Evolutionary conservation across 257 asterid species (phyloP).

Genomic region (Solanum acaule): DNA sequence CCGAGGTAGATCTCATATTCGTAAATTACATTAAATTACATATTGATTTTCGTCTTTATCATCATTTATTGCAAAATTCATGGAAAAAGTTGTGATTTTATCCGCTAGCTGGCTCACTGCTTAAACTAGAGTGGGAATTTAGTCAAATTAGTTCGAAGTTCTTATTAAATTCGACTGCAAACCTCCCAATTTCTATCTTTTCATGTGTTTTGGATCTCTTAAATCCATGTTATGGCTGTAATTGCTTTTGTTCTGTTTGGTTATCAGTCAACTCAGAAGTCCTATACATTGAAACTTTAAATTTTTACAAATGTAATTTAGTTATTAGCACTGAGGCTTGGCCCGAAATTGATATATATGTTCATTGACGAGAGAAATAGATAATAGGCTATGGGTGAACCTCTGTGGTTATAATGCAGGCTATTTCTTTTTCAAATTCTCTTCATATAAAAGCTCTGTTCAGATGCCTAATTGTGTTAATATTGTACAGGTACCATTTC

Average conservation of each 20-base stretch:
- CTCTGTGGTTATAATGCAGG: not conserved
- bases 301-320: not conserved
- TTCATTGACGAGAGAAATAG: not conserved
- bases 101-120: not conserved
- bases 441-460: not conserved
- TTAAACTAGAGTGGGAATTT: not conserved
- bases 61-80: not conserved
- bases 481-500: constrained; percentile 82
- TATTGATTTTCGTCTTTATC: not conserved
- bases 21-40: not conserved
- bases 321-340: not conserved
- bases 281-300: not conserved
- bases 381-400: not conserved
- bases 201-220: not conserved
- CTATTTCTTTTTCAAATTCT: not conserved
- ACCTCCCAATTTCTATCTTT: not conserved
- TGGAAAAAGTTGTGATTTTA: not conserved
- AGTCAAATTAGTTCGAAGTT: not conserved
- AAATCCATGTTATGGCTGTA: not conserved
- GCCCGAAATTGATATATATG: not conserved
- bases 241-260: not conserved
- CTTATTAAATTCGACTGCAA: not conserved
- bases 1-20: constrained; percentile 51
- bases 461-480: constrained; percentile 7
- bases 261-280: not conserved